Evolutionary conservation across 1,284 basidiomycete species (phyloP).

Genomic region (Anthracocystis walkeri): DNA sequence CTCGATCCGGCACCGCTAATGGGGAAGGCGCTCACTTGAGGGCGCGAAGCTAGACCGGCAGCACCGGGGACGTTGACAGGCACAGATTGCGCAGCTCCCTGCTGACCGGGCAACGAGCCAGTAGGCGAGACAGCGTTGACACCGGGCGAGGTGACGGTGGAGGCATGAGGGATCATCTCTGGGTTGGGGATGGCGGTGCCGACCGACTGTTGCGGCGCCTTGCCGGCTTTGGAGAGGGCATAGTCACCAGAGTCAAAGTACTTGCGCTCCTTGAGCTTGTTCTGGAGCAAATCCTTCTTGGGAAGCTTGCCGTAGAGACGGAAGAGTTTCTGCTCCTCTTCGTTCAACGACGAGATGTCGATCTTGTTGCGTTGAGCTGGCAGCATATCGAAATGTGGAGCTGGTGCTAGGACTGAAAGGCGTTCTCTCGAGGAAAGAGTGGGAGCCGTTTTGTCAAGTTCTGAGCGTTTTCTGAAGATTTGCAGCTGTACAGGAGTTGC

Average conservation of each 20-base stretch:
- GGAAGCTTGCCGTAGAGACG: conserved; percentile 94
- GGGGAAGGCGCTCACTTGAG: conserved; percentile 58
- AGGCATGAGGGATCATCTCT: conserved; percentile 73
- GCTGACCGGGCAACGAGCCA: conserved; percentile 78
- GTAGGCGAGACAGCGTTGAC: conserved; percentile 75
- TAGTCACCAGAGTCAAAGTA: conserved; percentile 99
- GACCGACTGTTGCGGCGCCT: conserved; percentile 84
- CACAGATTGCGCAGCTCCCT: conserved; percentile 78
- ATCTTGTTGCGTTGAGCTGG: conserved; percentile 88
- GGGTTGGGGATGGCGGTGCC: conserved; percentile 95
- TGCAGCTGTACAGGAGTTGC: neutral
- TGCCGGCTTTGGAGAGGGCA: conserved; percentile 92
- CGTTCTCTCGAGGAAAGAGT: neutral
- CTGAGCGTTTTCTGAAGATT: neutral
- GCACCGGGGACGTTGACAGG: conserved; percentile 76
- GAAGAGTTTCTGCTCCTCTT: conserved; percentile 94
- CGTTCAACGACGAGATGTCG: conserved; percentile 87
- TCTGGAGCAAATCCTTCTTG: conserved; percentile 90
- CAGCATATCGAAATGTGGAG: conserved; percentile 74
- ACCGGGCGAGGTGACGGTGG: conserved; percentile 70
- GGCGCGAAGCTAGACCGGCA: conserved; percentile 75
- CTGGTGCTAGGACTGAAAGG: neutral
- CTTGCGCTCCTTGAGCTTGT: conserved; percentile 98
- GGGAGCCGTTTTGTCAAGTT: neutral
- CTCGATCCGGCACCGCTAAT: conserved; percentile 47